Evolutionary conservation across 345 rosid genomes (phyloP).

Genomic region (Excoecaria agallocha): DNA sequence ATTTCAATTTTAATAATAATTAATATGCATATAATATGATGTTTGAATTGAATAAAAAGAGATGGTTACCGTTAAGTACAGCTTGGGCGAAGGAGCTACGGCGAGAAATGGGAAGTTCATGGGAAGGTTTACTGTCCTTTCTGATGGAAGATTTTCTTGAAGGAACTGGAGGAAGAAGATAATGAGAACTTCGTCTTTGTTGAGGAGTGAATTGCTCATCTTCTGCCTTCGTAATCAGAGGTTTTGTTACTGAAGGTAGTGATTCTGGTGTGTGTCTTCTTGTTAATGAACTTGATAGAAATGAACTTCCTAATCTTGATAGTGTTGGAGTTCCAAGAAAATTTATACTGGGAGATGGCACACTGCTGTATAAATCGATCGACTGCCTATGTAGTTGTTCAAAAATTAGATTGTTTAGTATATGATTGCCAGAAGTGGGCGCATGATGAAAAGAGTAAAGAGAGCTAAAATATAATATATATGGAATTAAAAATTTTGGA

Average conservation of each 20-base stretch:
- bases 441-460: too few relatives aligned
- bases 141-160: slow-evolving; percentile 37
- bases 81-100: slow-evolving; percentile 81
- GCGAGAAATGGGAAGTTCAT: slow-evolving; percentile 51
- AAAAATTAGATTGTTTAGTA: slow-evolving; percentile 12
- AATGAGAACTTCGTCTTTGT: slow-evolving; percentile 47
- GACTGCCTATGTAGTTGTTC: slow-evolving; percentile 93
- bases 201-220: slow-evolving; percentile 32
- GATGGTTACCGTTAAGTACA: slow-evolving; percentile 63
- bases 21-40: too few relatives aligned
- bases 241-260: slow-evolving; percentile 46
- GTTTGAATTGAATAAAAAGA: too few relatives aligned
- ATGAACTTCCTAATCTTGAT: slow-evolving; percentile 61
- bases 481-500: too few relatives aligned
- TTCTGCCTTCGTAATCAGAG: slow-evolving; percentile 46
- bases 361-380: slow-evolving; percentile 75
- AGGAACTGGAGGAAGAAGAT: slow-evolving; percentile 44
- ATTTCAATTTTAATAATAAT: too few relatives aligned
- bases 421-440: too few relatives aligned
- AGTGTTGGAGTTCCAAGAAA: slow-evolving; percentile 62
- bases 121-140: slow-evolving; percentile 41
- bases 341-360: slow-evolving; percentile 70
- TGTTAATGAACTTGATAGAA: slow-evolving; percentile 51
- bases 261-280: slow-evolving; percentile 67
- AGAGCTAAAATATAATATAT: too few relatives aligned